Evolutionary conservation across 805 yeast genomes (phyloP).

Genomic region (Scheffersomyces ergatensis): DNA sequence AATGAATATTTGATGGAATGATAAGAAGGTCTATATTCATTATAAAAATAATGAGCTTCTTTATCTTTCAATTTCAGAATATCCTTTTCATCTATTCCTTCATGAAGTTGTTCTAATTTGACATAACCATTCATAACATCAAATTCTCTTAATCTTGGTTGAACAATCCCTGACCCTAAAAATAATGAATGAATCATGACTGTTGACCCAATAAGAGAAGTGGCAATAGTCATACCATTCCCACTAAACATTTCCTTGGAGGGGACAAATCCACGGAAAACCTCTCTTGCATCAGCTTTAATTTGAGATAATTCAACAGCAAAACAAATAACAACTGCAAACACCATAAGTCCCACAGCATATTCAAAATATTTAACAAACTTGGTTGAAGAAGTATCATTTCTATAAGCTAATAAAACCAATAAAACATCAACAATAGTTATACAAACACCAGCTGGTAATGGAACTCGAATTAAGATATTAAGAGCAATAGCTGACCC

Average conservation of each 20-base stretch:
- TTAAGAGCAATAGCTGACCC: constrained; percentile 52
- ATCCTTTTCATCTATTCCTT: constrained; percentile 7
- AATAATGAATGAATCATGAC: constrained; percentile 53
- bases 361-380: constrained; percentile 37
- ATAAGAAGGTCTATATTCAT: constrained; percentile 63
- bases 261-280: constrained; percentile 45
- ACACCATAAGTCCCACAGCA: constrained; percentile 40
- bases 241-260: constrained; percentile 40
- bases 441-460: constrained; percentile 48
- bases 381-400: constrained; percentile 38
- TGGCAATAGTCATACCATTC: constrained; percentile 44
- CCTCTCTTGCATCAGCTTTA: constrained; percentile 26
- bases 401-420: constrained; percentile 46
- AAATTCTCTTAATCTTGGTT: constrained; percentile 45
- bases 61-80: constrained; percentile 1
- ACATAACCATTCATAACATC: constrained; percentile 38
- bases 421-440: constrained; percentile 45
- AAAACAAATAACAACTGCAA: constrained; percentile 44
- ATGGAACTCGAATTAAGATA: constrained; percentile 41
- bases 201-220: constrained; percentile 48
- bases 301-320: constrained; percentile 42
- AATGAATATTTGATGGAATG: constrained; percentile 72
- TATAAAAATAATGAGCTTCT: constrained; percentile 31
- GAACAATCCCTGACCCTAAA: constrained; percentile 49
- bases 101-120: constrained; percentile 14